phyloP scores from a whole-genome alignment of 352 stramenopile species.

The Globisporangium middletonii region DNA sequence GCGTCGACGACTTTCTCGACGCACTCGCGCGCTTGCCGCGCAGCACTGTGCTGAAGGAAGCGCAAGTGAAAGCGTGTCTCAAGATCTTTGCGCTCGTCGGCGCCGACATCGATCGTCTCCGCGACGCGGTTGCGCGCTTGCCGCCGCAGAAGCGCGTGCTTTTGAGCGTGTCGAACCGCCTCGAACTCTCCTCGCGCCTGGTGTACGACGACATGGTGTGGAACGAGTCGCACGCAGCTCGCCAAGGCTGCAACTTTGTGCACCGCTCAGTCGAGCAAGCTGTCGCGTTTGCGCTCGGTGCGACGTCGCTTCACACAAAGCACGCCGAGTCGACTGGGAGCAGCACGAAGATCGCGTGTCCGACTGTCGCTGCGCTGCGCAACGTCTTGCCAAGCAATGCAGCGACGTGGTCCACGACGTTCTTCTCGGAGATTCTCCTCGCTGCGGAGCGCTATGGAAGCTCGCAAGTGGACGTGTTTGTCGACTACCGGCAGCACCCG shows the following conservation, averaged over 20 bases:
- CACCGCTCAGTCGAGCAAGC: slow-evolving; percentile 31
- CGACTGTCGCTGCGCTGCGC: slow-evolving; percentile 28
- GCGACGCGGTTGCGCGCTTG: slow-evolving; percentile 19
- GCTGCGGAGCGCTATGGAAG: slow-evolving; percentile 46
- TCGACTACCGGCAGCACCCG: slow-evolving; percentile 59
- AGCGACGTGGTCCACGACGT: slow-evolving; percentile 30
- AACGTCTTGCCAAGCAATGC: slow-evolving; percentile 27
- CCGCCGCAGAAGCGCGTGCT: slow-evolving; percentile 34
- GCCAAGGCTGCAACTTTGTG: slow-evolving; percentile 49
- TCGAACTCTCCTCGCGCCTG: slow-evolving; percentile 31
- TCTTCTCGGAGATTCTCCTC: slow-evolving; percentile 58
- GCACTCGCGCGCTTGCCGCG: slow-evolving; percentile 38
- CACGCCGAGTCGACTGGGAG: slow-evolving; percentile 53
- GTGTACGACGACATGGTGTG: slow-evolving; percentile 77
- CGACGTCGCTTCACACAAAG: slow-evolving; percentile 54
- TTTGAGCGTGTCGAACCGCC: slow-evolving; percentile 24
- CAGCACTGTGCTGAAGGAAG: slow-evolving; percentile 17
- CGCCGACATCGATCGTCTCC: slow-evolving; percentile 21
- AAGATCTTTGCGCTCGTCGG: slow-evolving; percentile 46
- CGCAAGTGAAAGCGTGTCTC: slow-evolving; percentile 27
- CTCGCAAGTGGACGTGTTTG: slow-evolving; percentile 57
- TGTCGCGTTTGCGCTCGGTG: slow-evolving; percentile 45
- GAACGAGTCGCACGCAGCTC: slow-evolving; percentile 52
- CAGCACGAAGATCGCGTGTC: slow-evolving; percentile 42
- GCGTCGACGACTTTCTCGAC: slow-evolving; percentile 45